Evolutionary conservation across 148 eudicot species (phyloP).

Genomic region (Chenopodium album): DNA sequence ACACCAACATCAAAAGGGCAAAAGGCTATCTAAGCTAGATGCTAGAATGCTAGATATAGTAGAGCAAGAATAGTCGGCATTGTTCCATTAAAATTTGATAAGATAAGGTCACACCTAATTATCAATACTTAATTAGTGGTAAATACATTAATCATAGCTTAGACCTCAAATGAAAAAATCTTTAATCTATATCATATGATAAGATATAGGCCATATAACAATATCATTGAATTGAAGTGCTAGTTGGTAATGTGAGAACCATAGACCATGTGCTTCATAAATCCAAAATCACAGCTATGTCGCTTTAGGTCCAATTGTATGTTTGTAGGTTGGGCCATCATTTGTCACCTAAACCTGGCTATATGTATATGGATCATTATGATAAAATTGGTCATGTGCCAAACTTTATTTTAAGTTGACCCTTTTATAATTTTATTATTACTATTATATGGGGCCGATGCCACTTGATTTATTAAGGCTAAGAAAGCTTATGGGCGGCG

Average conservation of each 20-base stretch:
- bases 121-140: too few species aligned
- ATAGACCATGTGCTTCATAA: constrained; percentile 2
- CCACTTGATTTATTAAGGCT: neutral
- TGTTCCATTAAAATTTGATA: neutral
- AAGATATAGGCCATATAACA: too few species aligned
- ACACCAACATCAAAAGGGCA: neutral
- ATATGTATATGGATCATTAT: neutral
- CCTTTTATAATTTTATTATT: neutral
- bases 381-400: neutral
- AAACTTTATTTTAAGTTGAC: neutral
- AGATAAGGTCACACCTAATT: neutral
- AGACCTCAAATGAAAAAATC: neutral
- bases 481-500: neutral
- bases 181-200: too few species aligned
- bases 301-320: neutral
- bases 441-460: neutral
- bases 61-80: neutral
- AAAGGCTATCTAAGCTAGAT: neutral
- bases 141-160: neutral
- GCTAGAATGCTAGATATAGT: neutral
- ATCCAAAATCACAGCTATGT: neutral
- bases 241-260: neutral
- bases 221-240: neutral
- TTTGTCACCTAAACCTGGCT: neutral
- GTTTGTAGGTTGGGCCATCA: neutral